Evolutionary conservation across 164 flowering plant genomes (phyloP).

Genomic region (Magnolia sinica): DNA sequence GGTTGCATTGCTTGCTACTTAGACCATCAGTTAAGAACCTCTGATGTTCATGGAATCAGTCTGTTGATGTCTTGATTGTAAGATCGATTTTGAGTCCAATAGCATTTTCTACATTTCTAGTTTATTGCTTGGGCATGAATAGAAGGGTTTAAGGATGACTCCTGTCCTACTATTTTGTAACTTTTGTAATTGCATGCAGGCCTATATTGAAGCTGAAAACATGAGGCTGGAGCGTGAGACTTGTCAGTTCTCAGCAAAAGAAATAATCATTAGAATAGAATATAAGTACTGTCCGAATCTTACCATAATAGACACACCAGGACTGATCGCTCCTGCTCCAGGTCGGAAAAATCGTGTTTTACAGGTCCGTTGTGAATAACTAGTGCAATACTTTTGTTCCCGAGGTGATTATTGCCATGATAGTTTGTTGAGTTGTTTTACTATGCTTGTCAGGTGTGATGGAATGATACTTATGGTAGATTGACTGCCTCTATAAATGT

Average conservation of each 20-base stretch:
- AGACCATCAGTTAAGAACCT: background rate
- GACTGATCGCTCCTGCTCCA: constrained; percentile 97
- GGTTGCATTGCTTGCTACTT: background rate
- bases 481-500: background rate
- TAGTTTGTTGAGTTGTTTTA: background rate
- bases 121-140: background rate
- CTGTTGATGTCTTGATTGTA: no score
- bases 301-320: constrained; percentile 95
- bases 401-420: background rate
- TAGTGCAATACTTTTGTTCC: background rate
- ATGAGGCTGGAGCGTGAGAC: constrained; percentile 83
- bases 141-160: background rate
- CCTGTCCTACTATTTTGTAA: background rate
- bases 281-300: constrained; percentile 92
- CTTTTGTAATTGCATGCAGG: constrained; percentile 36
- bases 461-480: background rate
- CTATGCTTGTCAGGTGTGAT: background rate
- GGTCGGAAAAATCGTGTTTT: constrained; percentile 70
- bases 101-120: background rate
- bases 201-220: constrained; percentile 91
- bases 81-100: no score
- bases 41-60: background rate
- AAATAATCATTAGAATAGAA: constrained; percentile 72
- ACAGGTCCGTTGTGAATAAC: constrained; percentile 45
- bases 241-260: constrained; percentile 79